Conservation (phyloP, 2,329 filamentous ascomycete species). For the Nemania serpens region DNA sequence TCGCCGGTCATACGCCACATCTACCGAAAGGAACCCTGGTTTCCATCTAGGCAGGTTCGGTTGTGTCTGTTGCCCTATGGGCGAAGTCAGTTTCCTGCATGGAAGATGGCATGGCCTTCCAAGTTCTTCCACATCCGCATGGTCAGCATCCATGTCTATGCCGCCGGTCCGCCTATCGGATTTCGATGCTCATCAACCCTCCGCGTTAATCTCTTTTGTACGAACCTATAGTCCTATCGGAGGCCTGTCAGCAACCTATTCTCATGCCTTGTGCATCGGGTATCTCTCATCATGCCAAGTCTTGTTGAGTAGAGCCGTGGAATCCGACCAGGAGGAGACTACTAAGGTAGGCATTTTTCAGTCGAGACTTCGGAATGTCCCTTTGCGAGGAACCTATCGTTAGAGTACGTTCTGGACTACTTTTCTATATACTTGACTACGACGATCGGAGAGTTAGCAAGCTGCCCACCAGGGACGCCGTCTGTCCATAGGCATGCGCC, state of each 20-base stretch:
- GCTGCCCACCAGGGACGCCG: not conserved
- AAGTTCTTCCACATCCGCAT: slow-evolving; percentile 30
- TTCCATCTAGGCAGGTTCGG: slow-evolving; percentile 34
- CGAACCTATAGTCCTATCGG: slow-evolving; percentile 5
- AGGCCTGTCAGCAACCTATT: not conserved
- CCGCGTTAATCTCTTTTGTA: slow-evolving; percentile 9
- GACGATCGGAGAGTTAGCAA: slow-evolving; percentile 1
- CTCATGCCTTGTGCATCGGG: slow-evolving; percentile 10
- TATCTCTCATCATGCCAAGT: slow-evolving; percentile 10
- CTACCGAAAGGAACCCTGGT: slow-evolving; percentile 34
- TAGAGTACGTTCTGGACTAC: not conserved
- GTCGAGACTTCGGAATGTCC: not conserved
- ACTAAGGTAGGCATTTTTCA: not conserved
- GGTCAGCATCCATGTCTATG: slow-evolving; percentile 29
- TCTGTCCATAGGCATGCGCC: slow-evolving; percentile 13
- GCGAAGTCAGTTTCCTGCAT: slow-evolving; percentile 40
- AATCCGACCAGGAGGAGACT: slow-evolving; percentile 1
- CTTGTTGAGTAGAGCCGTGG: not conserved
- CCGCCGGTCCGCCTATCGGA: slow-evolving; percentile 17
- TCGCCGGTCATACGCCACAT: slow-evolving; percentile 32
- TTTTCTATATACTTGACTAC: slow-evolving; percentile 2
- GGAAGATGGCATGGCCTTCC: slow-evolving; percentile 33
- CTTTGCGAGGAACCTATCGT: not conserved
- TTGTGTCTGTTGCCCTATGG: slow-evolving; percentile 36
- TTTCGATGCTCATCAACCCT: slow-evolving; percentile 7